Base-by-base conservation (phyloP, 345 rosid genomes). In the Rubroshorea leprosula region DNA sequence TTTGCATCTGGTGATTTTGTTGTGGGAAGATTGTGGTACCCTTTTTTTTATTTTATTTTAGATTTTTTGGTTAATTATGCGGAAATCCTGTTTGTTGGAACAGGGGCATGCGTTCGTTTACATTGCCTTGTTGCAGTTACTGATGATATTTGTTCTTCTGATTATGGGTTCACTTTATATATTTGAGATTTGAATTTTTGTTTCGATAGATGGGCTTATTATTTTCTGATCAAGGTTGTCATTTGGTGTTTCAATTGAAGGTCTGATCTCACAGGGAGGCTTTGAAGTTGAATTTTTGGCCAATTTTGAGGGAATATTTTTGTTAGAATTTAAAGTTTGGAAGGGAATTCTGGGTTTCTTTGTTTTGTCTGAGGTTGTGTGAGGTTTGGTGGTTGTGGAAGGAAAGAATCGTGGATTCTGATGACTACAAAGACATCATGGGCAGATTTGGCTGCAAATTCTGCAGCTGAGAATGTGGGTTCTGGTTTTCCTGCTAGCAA, bases 391-490 rank as follows among this genome's bases (percentile, higher is more conserved):
- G 35, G 21, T 62, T 24, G 13, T 51, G 55, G 20, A 45, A 67
- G 23, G 35, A 16, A 8, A 49, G 55, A 55, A 46, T 68, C 55
- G 70, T 20, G 61, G 58, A 69, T 68, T 70, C 61, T 73, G 74
- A 73, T 76, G 87, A 83, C 72, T 82, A 81, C 66, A 51, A 76
- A 78, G 52, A 65, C 80, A 66, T 86, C 97, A 76, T 93, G 99
- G 99, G 99, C 99, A 17, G 99, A 93, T 82, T 70, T 70, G 79
- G 97, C 80, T 70, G 98, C 87, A 57, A 86, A 83, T 68, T 74
- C 97, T 72, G 89, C 80, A 64, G 79, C 89, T 49, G 97, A 90
- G 76, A 84, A 83, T 73, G 74, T 67, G 46, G 66, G 56, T 20
- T 51, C 78, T 68, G 85, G 70, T 61, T 66, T 83, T 67, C 67